Conservation (phyloP, 2,329 filamentous ascomycete genomes). For the Onygenales sp. region DNA sequence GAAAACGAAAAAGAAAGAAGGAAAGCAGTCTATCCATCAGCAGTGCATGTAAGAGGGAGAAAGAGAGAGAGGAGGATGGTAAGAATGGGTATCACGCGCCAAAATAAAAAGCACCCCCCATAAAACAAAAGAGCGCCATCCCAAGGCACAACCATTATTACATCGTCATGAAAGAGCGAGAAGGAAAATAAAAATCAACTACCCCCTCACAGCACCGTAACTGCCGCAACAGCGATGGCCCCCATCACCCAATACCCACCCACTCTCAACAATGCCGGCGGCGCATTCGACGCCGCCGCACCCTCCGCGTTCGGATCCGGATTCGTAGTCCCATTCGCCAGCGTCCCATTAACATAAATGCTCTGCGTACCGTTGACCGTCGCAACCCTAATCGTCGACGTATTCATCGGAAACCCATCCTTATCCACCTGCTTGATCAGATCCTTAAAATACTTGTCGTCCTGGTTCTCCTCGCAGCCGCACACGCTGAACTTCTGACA, state of each 20-base stretch:
- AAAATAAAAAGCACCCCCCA: too few relatives aligned
- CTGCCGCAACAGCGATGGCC: slow-evolving; percentile 24
- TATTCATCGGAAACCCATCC: slow-evolving; percentile 23
- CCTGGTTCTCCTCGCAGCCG: slow-evolving; percentile 46
- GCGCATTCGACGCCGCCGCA: slow-evolving; percentile 13
- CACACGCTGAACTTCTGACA: slow-evolving; percentile 47
- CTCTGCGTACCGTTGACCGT: slow-evolving; percentile 34
- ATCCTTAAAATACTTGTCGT: slow-evolving; percentile 33
- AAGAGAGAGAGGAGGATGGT: too few relatives aligned
- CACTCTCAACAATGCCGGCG: slow-evolving; percentile 18
- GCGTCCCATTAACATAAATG: slow-evolving; percentile 40
- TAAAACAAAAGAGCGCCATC: too few relatives aligned
- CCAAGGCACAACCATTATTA: too few relatives aligned
- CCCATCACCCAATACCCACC: slow-evolving; percentile 36
- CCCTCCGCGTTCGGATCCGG: slow-evolving; percentile 18
- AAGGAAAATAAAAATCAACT: not conserved
- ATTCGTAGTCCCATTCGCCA: slow-evolving; percentile 36
- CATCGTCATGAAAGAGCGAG: too few relatives aligned
- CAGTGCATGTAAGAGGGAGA: too few relatives aligned
- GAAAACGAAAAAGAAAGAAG: too few relatives aligned
- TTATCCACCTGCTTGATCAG: slow-evolving; percentile 33
- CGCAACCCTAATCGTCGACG: slow-evolving; percentile 23
- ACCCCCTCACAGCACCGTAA: slow-evolving; percentile 25
- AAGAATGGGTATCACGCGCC: too few relatives aligned
- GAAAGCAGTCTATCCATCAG: too few relatives aligned